Percentiles rank a stretch among this genome's conserved stretches.
Conservation (phyloP, 1,284 basidiomycete genomes). For the Earliella scabrosa region DNA sequence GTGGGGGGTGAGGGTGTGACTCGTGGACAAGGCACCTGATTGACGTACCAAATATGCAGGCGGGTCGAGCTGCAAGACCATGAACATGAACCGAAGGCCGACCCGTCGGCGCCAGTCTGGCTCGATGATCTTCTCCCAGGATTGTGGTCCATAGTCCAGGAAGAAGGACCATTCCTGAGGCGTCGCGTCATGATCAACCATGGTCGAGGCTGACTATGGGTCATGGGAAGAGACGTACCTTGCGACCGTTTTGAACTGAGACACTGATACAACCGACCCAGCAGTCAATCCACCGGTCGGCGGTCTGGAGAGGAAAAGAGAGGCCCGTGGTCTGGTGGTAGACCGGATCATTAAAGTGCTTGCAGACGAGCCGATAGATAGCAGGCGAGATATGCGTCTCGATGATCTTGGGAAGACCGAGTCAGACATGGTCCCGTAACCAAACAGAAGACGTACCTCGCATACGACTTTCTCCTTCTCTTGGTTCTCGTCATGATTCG, state of each 20-base stretch:
- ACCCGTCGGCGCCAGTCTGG: constrained; percentile 61
- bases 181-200: too few species aligned
- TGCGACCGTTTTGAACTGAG: constrained; percentile 60
- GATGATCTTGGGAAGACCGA: constrained; percentile 48
- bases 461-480: constrained; percentile 47
- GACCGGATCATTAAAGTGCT: constrained; percentile 44
- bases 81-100: constrained; percentile 72
- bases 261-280: constrained; percentile 81
- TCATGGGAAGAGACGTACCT: constrained; percentile 12
- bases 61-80: constrained; percentile 68
- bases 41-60: constrained; percentile 63
- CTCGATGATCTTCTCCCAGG: constrained; percentile 65
- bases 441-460: constrained; percentile 39
- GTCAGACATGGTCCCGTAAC: background rate
- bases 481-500: constrained; percentile 34
- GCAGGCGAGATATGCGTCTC: constrained; percentile 57
- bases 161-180: constrained; percentile 75
- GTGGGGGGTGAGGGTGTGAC: too few species aligned
- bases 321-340: constrained; percentile 34
- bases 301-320: constrained; percentile 33
- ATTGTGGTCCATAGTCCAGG: constrained; percentile 58
- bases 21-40: too few species aligned
- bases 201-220: too few species aligned
- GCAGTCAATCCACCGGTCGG: constrained; percentile 69
- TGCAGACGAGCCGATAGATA: constrained; percentile 67